Evolutionary conservation across 2,329 filamentous ascomycete species (phyloP).

Genomic region (Mycosphaerella sp.): DNA sequence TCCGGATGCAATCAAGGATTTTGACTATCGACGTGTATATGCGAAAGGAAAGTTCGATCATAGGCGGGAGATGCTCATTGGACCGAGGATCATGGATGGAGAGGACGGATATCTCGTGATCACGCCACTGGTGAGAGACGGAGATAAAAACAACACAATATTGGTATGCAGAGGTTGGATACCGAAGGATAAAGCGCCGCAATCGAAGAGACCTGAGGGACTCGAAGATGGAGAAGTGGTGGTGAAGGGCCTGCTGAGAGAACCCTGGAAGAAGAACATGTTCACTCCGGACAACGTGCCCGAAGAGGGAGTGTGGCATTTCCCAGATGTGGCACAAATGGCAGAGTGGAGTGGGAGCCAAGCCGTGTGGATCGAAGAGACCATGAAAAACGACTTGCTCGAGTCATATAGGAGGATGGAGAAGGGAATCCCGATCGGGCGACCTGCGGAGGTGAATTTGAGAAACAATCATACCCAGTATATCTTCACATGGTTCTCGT

Average conservation of each 20-base stretch:
- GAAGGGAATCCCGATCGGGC: conserved; percentile 82
- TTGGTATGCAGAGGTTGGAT: conserved; percentile 93
- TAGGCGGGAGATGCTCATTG: conserved; percentile 93
- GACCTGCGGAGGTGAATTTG: conserved; percentile 82
- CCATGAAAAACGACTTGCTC: conserved; percentile 79
- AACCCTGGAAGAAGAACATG: conserved; percentile 96
- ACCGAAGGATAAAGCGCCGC: conserved; percentile 61
- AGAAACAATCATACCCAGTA: conserved; percentile 97
- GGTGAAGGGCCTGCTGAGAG: conserved; percentile 75
- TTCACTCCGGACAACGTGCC: conserved; percentile 91
- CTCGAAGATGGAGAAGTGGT: conserved; percentile 65
- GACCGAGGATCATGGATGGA: conserved; percentile 81
- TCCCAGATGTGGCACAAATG: conserved; percentile 91
- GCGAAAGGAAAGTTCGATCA: conserved; percentile 70
- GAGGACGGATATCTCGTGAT: conserved; percentile 87
- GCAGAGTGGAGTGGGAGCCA: conserved; percentile 73
- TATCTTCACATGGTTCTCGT: conserved; percentile 96
- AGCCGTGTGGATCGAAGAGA: conserved; percentile 91
- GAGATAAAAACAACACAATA: conserved; percentile 51
- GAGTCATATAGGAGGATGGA: conserved; percentile 66
- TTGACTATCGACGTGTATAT: conserved; percentile 82
- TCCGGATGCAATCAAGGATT: conserved; percentile 72
- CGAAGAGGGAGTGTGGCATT: conserved; percentile 81
- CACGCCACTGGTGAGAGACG: conserved; percentile 74
- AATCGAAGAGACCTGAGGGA: conserved; percentile 56